Base-by-base conservation (phyloP, 768 basidiomycete species). In the Bullera alba region DNA sequence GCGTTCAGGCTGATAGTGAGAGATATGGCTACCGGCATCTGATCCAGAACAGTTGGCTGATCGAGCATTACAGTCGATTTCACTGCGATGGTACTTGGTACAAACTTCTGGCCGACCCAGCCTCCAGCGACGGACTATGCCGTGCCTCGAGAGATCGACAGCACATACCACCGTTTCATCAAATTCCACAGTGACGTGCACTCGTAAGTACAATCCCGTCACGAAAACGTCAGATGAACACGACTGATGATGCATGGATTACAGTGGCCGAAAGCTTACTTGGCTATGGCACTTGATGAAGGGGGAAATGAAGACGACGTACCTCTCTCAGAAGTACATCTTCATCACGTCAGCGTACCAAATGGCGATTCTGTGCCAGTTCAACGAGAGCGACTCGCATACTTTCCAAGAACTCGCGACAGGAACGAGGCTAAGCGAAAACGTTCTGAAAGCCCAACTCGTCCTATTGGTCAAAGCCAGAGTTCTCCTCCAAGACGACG, bases 261-360 rank as follows among this genome's bases (percentile, higher is more conserved):
- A n/a, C 36, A 71, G 69, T 2, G 93, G 91, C 14, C 85, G 93
- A 53, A 93, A 93, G 69, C 79, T 99, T 36, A 92, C 88, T 0
- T 99, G 93, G 93, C 76, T 97, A 8, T 99, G 95, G 95, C 93
- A 96, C 66, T 88, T 92, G 71, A 90, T 84, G 48, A 93, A 93
- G 77, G 92, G 92, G 75, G 95, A 99, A 70, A 79, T 99, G 5
- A 82, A 85, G 49, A 92, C 92, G 57, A 91, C 86, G 67, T 90
- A 95, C 74, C 78, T 88, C 47, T 84, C 83, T 65, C 89, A 91
- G 74, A 95, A 91, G 73, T 96, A 96, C 76, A 90, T 93, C 61
- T 76, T 97, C 69, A 87, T 91, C 83, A 89, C 88, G 27, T 91
- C 87, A 61, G 81, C 90, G 7, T 96, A 86, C 74, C 95, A 99